A percentile compares a stretch with the other conserved stretches of the same genome.
These are phyloP conservation scores for Aspergillus sclerotiicarbonarius DNA, from an alignment of 495 filamentous ascomycete species.

Conservation along the genomic window DNA sequence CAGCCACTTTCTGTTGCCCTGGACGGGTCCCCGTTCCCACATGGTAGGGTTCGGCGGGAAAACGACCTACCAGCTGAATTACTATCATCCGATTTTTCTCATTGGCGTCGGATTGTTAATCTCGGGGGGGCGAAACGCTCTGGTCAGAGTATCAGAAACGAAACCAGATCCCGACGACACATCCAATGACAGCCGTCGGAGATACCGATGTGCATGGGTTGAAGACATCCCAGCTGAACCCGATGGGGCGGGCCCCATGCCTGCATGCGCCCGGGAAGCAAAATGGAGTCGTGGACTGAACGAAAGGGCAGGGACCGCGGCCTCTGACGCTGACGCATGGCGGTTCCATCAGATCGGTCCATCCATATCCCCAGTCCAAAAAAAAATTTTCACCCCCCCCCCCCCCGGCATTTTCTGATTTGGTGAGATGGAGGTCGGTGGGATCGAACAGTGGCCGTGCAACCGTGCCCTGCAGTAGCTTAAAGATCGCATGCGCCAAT, in stretches of 20 bases:
- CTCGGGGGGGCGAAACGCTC: neutral
- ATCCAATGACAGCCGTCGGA: neutral
- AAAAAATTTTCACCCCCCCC: neutral
- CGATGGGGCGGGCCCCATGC: neutral
- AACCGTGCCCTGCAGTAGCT: slow-evolving; percentile 21
- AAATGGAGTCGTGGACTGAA: neutral
- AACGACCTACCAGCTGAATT: neutral
- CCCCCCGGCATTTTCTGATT: too few relatives aligned
- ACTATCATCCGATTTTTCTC: neutral
- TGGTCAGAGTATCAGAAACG: neutral
- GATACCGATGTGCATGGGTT: slow-evolving; percentile 6
- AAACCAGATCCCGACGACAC: neutral
- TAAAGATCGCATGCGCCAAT: slow-evolving; percentile 11
- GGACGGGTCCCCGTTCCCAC: neutral
- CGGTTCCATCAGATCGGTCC: slow-evolving; percentile 7
- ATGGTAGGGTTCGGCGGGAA: neutral
- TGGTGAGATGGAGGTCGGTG: slow-evolving; percentile 3
- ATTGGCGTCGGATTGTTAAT: neutral
- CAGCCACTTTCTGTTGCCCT: neutral
- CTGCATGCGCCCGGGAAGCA: neutral
- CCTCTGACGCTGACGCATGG: slow-evolving; percentile 4
- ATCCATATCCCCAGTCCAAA: neutral
- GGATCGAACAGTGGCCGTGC: slow-evolving; percentile 16
- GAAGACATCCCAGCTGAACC: slow-evolving; percentile 19
- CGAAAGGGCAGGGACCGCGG: too few relatives aligned